Conservation (phyloP, 345 rosid genomes). For the Murraya koenigii region DNA sequence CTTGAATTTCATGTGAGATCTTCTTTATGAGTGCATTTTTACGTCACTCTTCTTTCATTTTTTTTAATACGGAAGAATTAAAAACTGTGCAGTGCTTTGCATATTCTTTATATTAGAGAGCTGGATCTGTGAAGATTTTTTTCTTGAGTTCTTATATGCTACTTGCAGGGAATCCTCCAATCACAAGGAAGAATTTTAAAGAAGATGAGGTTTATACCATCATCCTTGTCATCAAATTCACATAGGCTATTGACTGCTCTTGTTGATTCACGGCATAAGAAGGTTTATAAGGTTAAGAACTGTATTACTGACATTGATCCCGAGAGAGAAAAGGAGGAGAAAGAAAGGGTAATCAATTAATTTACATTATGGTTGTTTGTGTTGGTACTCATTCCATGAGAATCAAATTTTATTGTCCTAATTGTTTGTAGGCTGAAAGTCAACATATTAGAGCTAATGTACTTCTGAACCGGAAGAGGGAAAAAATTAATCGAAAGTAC, state of each 20-base stretch:
- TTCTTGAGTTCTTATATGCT: conserved; percentile 12
- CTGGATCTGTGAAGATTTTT: neutral
- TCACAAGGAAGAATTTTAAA: conserved; percentile 92
- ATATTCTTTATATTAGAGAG: neutral
- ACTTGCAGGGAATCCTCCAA: conserved; percentile 90
- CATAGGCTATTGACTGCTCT: conserved; percentile 92
- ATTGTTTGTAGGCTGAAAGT: conserved; percentile 72
- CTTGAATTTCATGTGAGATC: conserved; percentile 3
- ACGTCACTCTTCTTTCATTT: neutral
- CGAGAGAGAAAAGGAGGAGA: conserved; percentile 96
- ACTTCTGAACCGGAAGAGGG: conserved; percentile 83
- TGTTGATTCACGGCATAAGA: conserved; percentile 90
- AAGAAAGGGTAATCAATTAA: conserved; percentile 70
- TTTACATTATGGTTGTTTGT: conserved; percentile 6
- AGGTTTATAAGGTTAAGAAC: conserved; percentile 86
- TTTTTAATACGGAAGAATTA: neutral
- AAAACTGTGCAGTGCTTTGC: neutral
- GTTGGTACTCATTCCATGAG: neutral
- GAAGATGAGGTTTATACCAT: conserved; percentile 96
- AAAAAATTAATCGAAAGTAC: conserved; percentile 84
- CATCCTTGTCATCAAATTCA: conserved; percentile 88
- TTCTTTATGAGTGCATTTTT: conserved; percentile 6
- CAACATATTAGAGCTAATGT: conserved; percentile 88
- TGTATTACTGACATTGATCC: conserved; percentile 98
- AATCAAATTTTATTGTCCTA: conserved; percentile 8